These are phyloP conservation scores for Caloboletus firmus DNA, from an alignment of 1,284 basidiomycete species.

Conservation along the genomic window DNA sequence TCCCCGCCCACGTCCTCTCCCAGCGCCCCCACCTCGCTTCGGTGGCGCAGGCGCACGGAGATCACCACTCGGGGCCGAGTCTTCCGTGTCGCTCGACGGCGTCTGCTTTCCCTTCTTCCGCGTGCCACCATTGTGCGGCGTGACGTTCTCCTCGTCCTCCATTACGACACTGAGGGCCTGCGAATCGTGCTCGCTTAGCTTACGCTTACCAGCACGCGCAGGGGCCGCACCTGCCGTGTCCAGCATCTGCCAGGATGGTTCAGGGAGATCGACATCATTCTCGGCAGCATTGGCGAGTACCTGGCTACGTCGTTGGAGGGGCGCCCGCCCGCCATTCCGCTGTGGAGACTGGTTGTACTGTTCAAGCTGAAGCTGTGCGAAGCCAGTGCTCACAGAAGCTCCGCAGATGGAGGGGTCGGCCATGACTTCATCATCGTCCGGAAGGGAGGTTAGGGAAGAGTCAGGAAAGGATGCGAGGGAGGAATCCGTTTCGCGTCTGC, in stretches of 20 bases:
- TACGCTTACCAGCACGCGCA: constrained; percentile 31
- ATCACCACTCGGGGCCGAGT: constrained; percentile 14
- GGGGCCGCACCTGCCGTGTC: constrained; percentile 29
- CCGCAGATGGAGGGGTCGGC: constrained; percentile 28
- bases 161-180: constrained; percentile 20
- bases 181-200: constrained; percentile 31
- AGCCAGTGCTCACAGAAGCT: constrained; percentile 37
- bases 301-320: constrained; percentile 49
- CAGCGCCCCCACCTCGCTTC: constrained; percentile 21
- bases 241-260: constrained; percentile 36
- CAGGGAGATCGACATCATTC: constrained; percentile 19
- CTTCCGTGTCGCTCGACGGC: constrained; percentile 17
- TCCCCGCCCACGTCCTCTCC: constrained; percentile 23
- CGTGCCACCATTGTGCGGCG: constrained; percentile 6
- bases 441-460: constrained; percentile 25
- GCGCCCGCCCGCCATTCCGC: constrained; percentile 23
- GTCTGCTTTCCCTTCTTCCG: constrained; percentile 29
- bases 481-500: constrained; percentile 8
- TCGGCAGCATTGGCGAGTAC: constrained; percentile 42
- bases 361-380: constrained; percentile 37
- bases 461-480: constrained; percentile 18
- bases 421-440: constrained; percentile 37
- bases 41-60: background rate
- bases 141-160: constrained; percentile 16
- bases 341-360: constrained; percentile 7